These are phyloP conservation scores for Teunomyces pallodes DNA, from an alignment of 805 yeast species.

Conservation along the genomic window DNA sequence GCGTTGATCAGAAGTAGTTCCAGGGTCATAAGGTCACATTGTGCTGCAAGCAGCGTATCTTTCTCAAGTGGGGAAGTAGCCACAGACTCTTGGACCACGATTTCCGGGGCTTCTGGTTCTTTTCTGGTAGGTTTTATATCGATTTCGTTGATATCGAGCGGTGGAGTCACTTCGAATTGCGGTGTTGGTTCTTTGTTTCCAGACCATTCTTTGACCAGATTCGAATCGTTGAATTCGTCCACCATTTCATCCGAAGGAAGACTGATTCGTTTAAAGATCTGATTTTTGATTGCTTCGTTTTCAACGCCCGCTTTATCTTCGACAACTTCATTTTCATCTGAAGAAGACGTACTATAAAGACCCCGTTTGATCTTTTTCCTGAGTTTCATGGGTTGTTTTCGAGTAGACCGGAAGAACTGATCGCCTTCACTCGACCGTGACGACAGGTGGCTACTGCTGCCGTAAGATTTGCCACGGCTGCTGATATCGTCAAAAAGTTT, in stretches of 20 bases:
- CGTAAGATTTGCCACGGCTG: neutral
- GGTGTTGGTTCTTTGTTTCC: constrained; percentile 2
- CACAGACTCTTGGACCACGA: neutral
- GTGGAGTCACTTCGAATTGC: constrained; percentile 1
- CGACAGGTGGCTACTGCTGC: constrained; percentile 8
- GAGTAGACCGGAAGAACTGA: neutral
- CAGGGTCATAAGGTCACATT: neutral
- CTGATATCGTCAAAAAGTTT: constrained; percentile 9
- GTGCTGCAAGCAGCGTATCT: neutral
- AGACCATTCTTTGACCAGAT: neutral
- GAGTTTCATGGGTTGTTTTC: neutral
- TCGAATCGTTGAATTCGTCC: neutral
- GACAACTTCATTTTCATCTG: neutral
- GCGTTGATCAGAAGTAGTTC: constrained; percentile 3
- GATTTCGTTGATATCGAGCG: constrained; percentile 5
- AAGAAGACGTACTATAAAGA: neutral
- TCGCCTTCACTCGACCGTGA: constrained; percentile 2
- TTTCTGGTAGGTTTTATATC: constrained; percentile 1
- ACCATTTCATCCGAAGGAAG: constrained; percentile 3
- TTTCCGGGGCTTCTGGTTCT: neutral
- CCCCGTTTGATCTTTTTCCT: neutral
- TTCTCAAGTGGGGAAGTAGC: constrained; percentile 4
- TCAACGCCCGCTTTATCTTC: neutral
- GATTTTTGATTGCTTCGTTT: constrained; percentile 5
- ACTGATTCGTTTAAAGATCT: constrained; percentile 8